Conservation (phyloP, 2,329 filamentous ascomycete species). For the Stagonosporopsis chrysanthemi region DNA sequence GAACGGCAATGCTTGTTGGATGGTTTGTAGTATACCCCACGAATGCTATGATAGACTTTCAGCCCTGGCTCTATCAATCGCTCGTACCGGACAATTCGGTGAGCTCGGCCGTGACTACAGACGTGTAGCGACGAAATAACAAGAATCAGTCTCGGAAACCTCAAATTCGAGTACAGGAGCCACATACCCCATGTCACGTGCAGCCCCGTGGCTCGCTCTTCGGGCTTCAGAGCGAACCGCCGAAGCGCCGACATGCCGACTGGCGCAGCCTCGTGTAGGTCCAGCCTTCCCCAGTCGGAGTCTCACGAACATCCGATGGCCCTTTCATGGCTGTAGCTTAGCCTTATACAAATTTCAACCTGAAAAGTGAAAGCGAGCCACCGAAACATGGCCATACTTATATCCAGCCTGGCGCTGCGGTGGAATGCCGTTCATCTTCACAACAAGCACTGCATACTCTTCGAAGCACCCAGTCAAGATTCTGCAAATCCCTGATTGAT, state of each 20-base stretch:
- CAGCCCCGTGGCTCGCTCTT: slow-evolving; percentile 2
- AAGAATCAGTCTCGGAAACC: not conserved
- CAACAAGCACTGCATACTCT: not conserved
- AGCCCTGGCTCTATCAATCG: not conserved
- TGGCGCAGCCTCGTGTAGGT: not conserved
- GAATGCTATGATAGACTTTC: slow-evolving; percentile 17
- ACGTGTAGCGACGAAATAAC: not conserved
- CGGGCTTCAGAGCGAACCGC: not conserved
- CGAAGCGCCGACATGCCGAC: not conserved
- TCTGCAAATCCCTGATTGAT: not conserved
- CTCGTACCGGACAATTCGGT: not conserved
- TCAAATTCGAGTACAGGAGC: no score
- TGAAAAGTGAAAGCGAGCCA: not conserved
- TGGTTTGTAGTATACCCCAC: slow-evolving; percentile 35
- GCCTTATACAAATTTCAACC: not conserved
- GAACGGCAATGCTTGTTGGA: slow-evolving; percentile 3
- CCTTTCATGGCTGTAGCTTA: not conserved
- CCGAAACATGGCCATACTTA: not conserved
- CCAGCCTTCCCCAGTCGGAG: not conserved
- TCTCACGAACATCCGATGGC: not conserved
- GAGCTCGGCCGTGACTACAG: not conserved
- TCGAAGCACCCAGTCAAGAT: not conserved
- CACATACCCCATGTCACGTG: not conserved
- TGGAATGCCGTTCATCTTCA: not conserved
- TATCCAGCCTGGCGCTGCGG: not conserved